Evolutionary conservation across 495 filamentous ascomycete species (phyloP).

Genomic region (Cercophora sp.): DNA sequence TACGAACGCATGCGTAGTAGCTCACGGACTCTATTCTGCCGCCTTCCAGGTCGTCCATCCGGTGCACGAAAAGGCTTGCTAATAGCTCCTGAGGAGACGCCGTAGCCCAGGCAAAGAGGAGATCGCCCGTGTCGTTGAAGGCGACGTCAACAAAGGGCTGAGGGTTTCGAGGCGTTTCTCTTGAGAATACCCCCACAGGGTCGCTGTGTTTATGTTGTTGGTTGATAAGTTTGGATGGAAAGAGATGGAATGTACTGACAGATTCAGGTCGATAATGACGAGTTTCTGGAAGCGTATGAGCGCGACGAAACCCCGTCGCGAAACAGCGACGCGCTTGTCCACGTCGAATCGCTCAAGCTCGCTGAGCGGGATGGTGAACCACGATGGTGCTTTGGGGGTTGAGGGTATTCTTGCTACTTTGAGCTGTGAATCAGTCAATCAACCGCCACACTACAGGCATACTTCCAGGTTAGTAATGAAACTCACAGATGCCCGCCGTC

Average conservation of each 20-base stretch:
- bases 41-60: not conserved
- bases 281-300: not conserved
- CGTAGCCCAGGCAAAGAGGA: slow-evolving; percentile 6
- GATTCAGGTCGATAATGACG: not conserved
- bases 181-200: not conserved
- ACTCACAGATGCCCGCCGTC: too few species aligned
- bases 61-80: slow-evolving; percentile 5
- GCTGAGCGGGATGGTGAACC: not conserved
- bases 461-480: too few species aligned
- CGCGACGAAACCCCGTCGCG: not conserved
- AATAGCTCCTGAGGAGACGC: not conserved
- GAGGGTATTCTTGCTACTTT: not conserved
- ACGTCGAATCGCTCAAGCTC: not conserved
- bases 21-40: not conserved
- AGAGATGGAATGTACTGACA: not conserved
- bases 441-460: too few species aligned
- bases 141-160: slow-evolving; percentile 5
- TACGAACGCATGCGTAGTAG: slow-evolving; percentile 4
- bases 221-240: not conserved
- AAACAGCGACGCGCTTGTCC: slow-evolving; percentile 5
- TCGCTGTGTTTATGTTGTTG: not conserved
- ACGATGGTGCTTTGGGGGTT: not conserved
- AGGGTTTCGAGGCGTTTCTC: not conserved
- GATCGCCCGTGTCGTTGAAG: slow-evolving; percentile 1
- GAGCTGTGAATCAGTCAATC: not conserved